Evolutionary conservation across 495 filamentous ascomycete genomes (phyloP), one percentile per base, ranked within the genome.

Genomic region (Staphylotrichum tortipilum): DNA sequence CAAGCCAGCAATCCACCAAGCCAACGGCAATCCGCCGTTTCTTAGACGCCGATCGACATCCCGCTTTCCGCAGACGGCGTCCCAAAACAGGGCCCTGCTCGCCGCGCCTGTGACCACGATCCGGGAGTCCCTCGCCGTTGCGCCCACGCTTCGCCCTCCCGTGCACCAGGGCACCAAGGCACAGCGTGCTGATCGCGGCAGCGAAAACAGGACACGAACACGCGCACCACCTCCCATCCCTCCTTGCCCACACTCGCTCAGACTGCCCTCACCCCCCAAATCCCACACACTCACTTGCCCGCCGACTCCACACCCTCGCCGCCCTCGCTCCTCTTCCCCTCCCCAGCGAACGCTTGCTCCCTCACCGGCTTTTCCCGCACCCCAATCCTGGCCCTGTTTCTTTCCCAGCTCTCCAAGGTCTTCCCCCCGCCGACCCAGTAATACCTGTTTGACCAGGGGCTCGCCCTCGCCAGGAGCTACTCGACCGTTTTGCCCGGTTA

Each of bases 131-230:
- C 49, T 55, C 49, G 49, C 49, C n/a, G n/a, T n/a, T n/a, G n/a
- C n/a, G n/a, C n/a, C n/a, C n/a, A n/a, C n/a, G n/a, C n/a, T n/a
- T n/a, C n/a, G n/a, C n/a, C n/a, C n/a, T n/a, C n/a, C n/a, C n/a
- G n/a, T n/a, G n/a, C n/a, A n/a, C 30, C 42, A 35, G 38, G 29
- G 40, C 43, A 38, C 42, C 56, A 58, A 60, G 62, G 62, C 55
- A 60, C 52, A 54, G 49, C 44, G 57, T 53, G 59, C 62, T 63
- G 62, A 63, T 63, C 62, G 60, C 57, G 57, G 62, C 53, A 59
- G 54, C 29, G 43, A 50, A 65, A 63, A 58, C 58, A 52, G 57
- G 55, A 45, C 56, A 43, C 42, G 35, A 47, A 49, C 24, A 41
- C n/a, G n/a, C n/a, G 29, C 26, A 28, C 21, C 28, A 44, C 44